Base-by-base conservation (phyloP, 176 grass and related monocot genomes). In the Otatea glauca region DNA sequence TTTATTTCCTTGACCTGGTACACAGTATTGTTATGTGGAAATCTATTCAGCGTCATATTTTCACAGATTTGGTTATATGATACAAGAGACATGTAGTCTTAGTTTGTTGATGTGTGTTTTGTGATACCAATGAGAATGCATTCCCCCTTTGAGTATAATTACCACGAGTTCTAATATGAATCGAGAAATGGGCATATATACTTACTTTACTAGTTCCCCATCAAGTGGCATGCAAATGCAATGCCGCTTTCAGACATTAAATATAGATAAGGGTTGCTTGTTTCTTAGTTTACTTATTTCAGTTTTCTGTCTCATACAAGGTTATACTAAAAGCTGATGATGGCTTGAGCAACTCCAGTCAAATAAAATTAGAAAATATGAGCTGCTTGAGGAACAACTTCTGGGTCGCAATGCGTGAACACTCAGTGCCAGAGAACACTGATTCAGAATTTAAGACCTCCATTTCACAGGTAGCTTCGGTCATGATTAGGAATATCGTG, bases 401-500 rank as follows among this genome's bases (percentile, higher is more conserved):
- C 41, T 76, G 35, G 78, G 50, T 63, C 54, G 65, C 35, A 81
- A 81, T 81, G 38, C 47, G 37, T 69, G 80, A 80, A 86, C 76
- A 85, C 35, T 72, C 48, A 2, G 12, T 58, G 48, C 49, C 69
- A 61, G 53, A 85, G 69, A 81, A 48, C 60, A 45, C 62, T 65
- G 76, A 91, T 81, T 83, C 83, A 80, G 69, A 87, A 84, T 81
- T 89, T 37, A 91, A 86, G 69, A 72, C 61, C 35, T 43, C 50
- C 17, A 63, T 87, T 84, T 92, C 90, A 84, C 70, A 92, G 89
- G 92, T 94, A 89, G 32, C 43, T 80, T 82, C 25, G 10, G 43
- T 62, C n/a, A 75, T 47, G 66, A 55, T 56, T 77, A 65, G 65
- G 69, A 84, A 80, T 35, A 42, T 68, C 41, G 41, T 38, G 16